Percentiles rank a stretch among this genome's conserved stretches.
phyloP scores from a whole-genome alignment of 2,329 filamentous ascomycete species.

The Zarea fungicola region DNA sequence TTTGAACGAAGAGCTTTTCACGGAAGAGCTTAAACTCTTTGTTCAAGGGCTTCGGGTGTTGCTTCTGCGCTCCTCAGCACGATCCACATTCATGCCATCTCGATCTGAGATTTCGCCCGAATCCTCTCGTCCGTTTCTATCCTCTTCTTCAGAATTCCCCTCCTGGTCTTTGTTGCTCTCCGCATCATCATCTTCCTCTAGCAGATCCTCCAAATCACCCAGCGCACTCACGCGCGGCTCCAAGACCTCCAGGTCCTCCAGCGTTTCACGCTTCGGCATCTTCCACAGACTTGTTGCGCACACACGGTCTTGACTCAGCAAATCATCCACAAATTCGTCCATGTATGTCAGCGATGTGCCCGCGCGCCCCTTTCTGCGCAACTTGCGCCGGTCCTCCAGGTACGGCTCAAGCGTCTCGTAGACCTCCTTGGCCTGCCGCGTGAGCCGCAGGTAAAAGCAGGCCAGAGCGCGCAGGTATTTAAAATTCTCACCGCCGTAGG shows the following conservation, averaged over 20 bases:
- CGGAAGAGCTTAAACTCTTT: background rate
- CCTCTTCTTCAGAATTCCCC: constrained; percentile 37
- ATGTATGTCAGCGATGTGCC: constrained; percentile 74
- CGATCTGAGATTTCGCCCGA: constrained; percentile 34
- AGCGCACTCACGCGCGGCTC: constrained; percentile 82
- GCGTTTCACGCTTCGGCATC: constrained; percentile 70
- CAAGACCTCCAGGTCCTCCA: constrained; percentile 85
- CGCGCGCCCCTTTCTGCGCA: constrained; percentile 69
- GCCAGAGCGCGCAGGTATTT: constrained; percentile 88
- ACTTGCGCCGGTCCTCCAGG: constrained; percentile 75
- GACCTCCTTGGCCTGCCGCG: constrained; percentile 75
- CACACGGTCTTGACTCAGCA: constrained; percentile 81
- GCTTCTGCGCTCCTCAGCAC: constrained; percentile 22
- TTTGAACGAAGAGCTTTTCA: too few species aligned
- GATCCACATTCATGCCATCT: constrained; percentile 37
- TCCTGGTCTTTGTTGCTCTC: constrained; percentile 21
- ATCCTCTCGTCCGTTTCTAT: constrained; percentile 28
- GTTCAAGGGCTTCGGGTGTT: constrained; percentile 16
- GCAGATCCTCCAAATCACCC: constrained; percentile 68
- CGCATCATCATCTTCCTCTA: constrained; percentile 55
- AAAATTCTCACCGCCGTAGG: constrained; percentile 68
- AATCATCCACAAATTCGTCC: constrained; percentile 90
- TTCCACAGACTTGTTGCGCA: constrained; percentile 93
- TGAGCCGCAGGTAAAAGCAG: constrained; percentile 88
- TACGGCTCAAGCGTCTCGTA: constrained; percentile 77